Percentiles rank a stretch among this genome's conserved stretches.
Conservation (phyloP, 805 yeast species). For the Sugiyamaella chiloensis region DNA sequence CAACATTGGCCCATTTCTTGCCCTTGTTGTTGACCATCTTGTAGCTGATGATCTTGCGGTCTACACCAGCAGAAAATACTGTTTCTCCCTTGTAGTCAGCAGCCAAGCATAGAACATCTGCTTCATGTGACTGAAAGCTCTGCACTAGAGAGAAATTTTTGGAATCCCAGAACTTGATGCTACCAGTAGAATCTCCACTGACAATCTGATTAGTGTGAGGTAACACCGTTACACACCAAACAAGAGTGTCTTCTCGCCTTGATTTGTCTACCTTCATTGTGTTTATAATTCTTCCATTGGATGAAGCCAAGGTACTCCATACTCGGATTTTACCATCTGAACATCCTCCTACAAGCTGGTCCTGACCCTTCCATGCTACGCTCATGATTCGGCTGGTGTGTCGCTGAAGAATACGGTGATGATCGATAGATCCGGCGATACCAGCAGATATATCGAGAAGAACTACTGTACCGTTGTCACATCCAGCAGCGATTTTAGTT, state of each 20-base stretch:
- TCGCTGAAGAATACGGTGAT: conserved; percentile 70
- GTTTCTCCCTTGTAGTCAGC: conserved; percentile 57
- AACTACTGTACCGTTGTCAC: conserved; percentile 92
- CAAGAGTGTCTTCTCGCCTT: conserved; percentile 78
- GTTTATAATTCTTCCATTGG: conserved; percentile 63
- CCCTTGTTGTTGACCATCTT: conserved; percentile 40
- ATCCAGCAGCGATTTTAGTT: conserved; percentile 75
- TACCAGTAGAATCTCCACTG: conserved; percentile 96
- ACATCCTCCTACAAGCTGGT: conserved; percentile 82
- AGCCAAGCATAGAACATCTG: conserved; percentile 78
- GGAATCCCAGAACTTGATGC: conserved; percentile 89
- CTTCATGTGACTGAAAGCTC: conserved; percentile 80
- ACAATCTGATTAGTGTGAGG: conserved; percentile 69
- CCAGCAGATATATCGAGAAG: conserved; percentile 84
- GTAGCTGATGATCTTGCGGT: conserved; percentile 81
- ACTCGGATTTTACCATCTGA: conserved; percentile 89
- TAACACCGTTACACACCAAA: conserved; percentile 78
- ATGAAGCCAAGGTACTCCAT: conserved; percentile 54
- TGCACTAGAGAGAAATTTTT: conserved; percentile 72
- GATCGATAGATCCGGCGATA: conserved; percentile 67
- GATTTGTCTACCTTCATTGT: conserved; percentile 92
- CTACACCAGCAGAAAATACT: conserved; percentile 88
- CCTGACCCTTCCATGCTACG: conserved; percentile 68
- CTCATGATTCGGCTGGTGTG: conserved; percentile 79
- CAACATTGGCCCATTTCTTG: conserved; percentile 70